A percentile compares a stretch with the other conserved stretches of the same genome.
These are phyloP conservation scores for Monilinia polystroma DNA, from an alignment of 2,329 filamentous ascomycete species.

Conservation along the genomic window DNA sequence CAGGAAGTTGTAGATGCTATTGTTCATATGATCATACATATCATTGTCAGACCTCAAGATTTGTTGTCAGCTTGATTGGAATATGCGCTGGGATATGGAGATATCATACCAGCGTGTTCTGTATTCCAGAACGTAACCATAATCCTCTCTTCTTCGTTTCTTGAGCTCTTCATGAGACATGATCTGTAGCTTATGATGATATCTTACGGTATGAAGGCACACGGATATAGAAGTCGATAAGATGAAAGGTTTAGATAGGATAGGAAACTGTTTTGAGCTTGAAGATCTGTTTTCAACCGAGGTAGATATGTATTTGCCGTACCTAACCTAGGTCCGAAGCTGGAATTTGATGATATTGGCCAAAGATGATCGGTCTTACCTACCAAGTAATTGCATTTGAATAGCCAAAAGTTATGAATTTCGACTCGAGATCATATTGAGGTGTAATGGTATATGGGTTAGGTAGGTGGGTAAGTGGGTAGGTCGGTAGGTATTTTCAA, in stretches of 20 bases:
- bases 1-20: conserved; percentile 81
- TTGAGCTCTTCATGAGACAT: conserved; percentile 51
- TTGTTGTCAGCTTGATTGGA: neutral
- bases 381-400: neutral
- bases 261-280: neutral
- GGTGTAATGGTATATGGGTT: neutral
- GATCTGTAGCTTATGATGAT: neutral
- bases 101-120: conserved; percentile 72
- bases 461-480: too few relatives aligned
- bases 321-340: neutral
- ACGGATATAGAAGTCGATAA: neutral
- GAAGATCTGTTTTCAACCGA: conserved; percentile 1
- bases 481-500: too few relatives aligned
- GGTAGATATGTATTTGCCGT: neutral
- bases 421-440: neutral
- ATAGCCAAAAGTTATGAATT: neutral
- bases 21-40: conserved; percentile 94
- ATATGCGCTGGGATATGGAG: neutral
- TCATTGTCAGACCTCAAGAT: conserved; percentile 78
- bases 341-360: neutral
- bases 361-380: neutral
- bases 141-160: conserved; percentile 66
- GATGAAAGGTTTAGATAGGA: neutral
- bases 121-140: conserved; percentile 76
- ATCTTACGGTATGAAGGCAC: neutral